These are phyloP conservation scores for Zygoascus meyerae DNA, from an alignment of 1,139 yeast species.

Conservation along the genomic window DNA sequence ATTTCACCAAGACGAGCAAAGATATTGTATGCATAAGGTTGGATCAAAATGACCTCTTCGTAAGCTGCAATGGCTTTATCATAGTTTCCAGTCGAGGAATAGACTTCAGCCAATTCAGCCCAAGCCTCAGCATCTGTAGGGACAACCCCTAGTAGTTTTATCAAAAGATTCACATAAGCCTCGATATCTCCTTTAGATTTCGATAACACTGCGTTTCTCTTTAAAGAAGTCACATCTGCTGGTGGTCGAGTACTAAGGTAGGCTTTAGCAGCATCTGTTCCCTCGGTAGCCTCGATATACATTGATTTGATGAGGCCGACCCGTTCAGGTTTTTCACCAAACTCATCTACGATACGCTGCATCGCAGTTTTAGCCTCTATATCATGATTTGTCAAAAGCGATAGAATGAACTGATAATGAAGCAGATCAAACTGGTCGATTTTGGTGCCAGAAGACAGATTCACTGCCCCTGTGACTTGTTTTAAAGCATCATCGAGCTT, in stretches of 20 bases:
- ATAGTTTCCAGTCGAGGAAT: conserved; percentile 54
- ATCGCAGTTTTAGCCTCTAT: conserved; percentile 62
- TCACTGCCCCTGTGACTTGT: conserved; percentile 32
- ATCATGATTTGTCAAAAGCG: conserved; percentile 61
- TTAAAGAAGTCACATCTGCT: conserved; percentile 33
- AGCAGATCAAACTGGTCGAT: conserved; percentile 53
- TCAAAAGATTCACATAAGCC: conserved; percentile 47
- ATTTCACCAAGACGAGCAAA: conserved; percentile 60
- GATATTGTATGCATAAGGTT: conserved; percentile 69
- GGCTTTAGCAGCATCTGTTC: conserved; percentile 41
- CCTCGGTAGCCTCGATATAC: conserved; percentile 52
- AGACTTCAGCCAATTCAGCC: conserved; percentile 67
- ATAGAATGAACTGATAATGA: conserved; percentile 67
- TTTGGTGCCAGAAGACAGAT: conserved; percentile 34
- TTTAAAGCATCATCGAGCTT: conserved; percentile 27
- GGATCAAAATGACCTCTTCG: conserved; percentile 61
- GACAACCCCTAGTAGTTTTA: conserved; percentile 41
- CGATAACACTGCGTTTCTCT: conserved; percentile 35
- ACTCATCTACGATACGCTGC: conserved; percentile 60
- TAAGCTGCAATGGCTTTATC: conserved; percentile 61
- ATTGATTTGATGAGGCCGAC: conserved; percentile 52
- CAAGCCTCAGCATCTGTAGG: conserved; percentile 75
- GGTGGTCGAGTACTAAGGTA: conserved; percentile 31
- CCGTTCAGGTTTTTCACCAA: conserved; percentile 51
- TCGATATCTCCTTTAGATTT: conserved; percentile 30